These are phyloP conservation scores for Aspergillus bridgeri DNA, from an alignment of 495 filamentous ascomycete species.

Conservation along the genomic window DNA sequence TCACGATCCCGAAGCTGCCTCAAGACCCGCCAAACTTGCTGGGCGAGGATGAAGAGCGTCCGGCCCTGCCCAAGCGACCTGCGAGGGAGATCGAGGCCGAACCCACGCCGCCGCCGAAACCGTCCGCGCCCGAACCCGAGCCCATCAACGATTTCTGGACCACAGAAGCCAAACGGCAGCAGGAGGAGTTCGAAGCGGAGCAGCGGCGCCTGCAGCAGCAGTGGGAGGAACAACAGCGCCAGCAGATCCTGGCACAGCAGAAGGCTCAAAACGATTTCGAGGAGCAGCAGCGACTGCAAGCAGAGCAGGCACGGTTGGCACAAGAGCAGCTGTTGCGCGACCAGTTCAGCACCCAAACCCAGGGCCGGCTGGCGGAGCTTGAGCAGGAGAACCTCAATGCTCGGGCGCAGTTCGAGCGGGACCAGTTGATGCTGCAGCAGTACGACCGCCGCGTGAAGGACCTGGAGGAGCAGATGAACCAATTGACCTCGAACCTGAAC, in stretches of 20 bases:
- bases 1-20: constrained; percentile 92
- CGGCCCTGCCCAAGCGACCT: constrained; percentile 78
- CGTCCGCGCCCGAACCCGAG: constrained; percentile 73
- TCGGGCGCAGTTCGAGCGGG: constrained; percentile 90
- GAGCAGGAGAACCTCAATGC: constrained; percentile 94
- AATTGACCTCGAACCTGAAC: constrained; percentile 76
- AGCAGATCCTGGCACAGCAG: constrained; percentile 74
- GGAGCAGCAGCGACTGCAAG: constrained; percentile 83
- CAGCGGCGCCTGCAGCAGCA: constrained; percentile 83
- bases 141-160: constrained; percentile 98
- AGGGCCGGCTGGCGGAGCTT: constrained; percentile 88
- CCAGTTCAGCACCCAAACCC: constrained; percentile 85
- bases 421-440: constrained; percentile 94
- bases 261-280: constrained; percentile 91
- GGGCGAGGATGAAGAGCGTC: constrained; percentile 76
- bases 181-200: constrained; percentile 91
- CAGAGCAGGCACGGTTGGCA: constrained; percentile 84
- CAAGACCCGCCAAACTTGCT: constrained; percentile 89
- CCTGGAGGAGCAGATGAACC: constrained; percentile 79
- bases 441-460: constrained; percentile 93
- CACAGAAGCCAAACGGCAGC: constrained; percentile 81
- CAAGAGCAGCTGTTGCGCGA: constrained; percentile 86
- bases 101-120: constrained; percentile 62
- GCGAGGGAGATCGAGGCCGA: constrained; percentile 57
- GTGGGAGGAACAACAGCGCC: constrained; percentile 68